Base-by-base conservation (phyloP, 495 filamentous ascomycete genomes). In the Daldinia caldariorum region DNA sequence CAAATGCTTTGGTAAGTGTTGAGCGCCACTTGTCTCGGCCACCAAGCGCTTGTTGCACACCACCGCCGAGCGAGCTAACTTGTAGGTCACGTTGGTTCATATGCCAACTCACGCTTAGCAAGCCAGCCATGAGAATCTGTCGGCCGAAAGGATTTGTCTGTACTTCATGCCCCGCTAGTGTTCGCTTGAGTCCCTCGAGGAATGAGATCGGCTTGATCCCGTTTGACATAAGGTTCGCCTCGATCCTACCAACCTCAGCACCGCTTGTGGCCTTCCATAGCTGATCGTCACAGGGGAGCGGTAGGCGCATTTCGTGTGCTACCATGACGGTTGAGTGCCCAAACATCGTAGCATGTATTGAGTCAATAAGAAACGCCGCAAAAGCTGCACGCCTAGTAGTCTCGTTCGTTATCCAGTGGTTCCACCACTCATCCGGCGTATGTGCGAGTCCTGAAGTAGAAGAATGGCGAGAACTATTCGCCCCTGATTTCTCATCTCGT, bases 281-380 rank as follows among this genome's bases (percentile, higher is more conserved):
- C 29, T 91, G 88, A 76, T 98, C 95, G 71, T 98, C 95, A 75
- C 95, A 98, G 12, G 95, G 95, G 29, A 99, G 81, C 1, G 95
- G 92, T 9, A 98, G 83, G 22, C 92, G 89, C 84, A 99, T 92
- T 80, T 99, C 95, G 76, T 97, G 94, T 3, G 95, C 94, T 13
- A 97, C 94, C 94, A 98, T 97, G 34, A 95, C 94, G 3, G 93
- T 94, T 16, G 94, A 94, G 78, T 99, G 95, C 0, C 95, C 95
- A 79, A 98, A 99, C 92, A 99, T 97, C 45, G 93, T 97, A 3
- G 94, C 94, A 80, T 99, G 95, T 6, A 93, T 96, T 3, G 94
- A 96, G 77, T 99, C 95, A 58, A 97, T 89, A 22, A 99, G 90
- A 78, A 97, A 99, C 2, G 95, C 95, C 14, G 90, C 94, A 83